Evolutionary conservation across 345 rosid genomes (phyloP).

Genomic region (Eucalyptus globulus): DNA sequence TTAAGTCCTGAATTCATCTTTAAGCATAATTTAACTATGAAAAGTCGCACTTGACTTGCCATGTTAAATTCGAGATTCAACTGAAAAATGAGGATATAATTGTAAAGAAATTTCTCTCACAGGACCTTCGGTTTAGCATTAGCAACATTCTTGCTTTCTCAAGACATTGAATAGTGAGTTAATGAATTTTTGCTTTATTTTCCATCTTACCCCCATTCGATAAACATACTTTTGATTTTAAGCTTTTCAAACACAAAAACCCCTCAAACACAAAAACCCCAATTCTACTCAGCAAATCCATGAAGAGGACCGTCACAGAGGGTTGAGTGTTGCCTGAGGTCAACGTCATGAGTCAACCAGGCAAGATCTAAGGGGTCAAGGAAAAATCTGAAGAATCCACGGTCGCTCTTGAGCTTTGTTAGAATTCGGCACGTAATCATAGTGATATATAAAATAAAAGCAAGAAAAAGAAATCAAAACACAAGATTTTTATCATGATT

Average conservation of each 20-base stretch:
- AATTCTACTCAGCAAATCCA: neutral
- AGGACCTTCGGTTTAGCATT: neutral
- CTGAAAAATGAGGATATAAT: no score
- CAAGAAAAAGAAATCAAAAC: no score
- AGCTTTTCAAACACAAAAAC: neutral
- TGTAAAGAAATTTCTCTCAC: neutral
- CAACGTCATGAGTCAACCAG: accelerated
- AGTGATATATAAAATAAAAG: no score
- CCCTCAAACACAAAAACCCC: neutral
- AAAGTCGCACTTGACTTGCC: no score
- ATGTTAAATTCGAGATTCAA: no score
- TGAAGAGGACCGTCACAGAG: neutral
- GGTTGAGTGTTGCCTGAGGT: neutral
- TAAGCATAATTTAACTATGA: no score
- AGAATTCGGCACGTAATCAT: accelerated
- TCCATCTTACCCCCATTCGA: neutral
- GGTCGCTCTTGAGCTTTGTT: neutral
- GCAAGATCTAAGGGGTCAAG: neutral
- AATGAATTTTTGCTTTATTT: neutral
- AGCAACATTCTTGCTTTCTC: neutral
- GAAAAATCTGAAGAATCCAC: neutral
- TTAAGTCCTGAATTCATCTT: no score
- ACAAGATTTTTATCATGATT: no score
- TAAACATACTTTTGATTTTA: neutral
- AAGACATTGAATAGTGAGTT: neutral